phyloP scores from a whole-genome alignment of 257 asterid genomes.

The Capsicum rhomboideum region DNA sequence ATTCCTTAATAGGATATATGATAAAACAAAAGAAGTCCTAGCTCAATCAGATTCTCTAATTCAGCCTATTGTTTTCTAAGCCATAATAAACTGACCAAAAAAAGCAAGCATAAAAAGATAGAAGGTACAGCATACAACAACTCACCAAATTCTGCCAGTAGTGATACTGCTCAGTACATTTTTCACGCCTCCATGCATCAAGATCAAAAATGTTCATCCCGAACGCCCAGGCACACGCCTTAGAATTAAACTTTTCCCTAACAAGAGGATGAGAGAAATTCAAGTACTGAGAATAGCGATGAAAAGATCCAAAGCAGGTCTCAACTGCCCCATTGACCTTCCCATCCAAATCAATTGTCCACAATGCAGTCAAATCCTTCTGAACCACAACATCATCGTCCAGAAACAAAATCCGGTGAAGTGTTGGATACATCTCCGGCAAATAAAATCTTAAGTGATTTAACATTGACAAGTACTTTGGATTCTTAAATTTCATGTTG shows the following conservation, averaged over 20 bases:
- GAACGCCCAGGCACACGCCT: slow-evolving; percentile 96
- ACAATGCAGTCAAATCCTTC: slow-evolving; percentile 84
- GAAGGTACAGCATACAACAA: background rate
- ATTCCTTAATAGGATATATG: background rate
- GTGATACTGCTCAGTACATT: slow-evolving; percentile 72
- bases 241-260: slow-evolving; percentile 69
- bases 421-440: slow-evolving; percentile 83
- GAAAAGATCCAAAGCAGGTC: slow-evolving; percentile 92
- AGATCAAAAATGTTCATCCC: slow-evolving; percentile 95
- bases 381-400: slow-evolving; percentile 96
- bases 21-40: background rate
- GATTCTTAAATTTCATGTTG: slow-evolving; percentile 64
- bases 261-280: slow-evolving; percentile 83
- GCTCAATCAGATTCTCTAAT: background rate
- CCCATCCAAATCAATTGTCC: slow-evolving; percentile 85
- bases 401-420: slow-evolving; percentile 71
- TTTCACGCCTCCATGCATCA: slow-evolving; percentile 82
- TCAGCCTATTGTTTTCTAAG: background rate
- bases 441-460: slow-evolving; percentile 88
- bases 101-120: background rate
- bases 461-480: slow-evolving; percentile 71
- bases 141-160: slow-evolving; percentile 89
- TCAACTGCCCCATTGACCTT: slow-evolving; percentile 87
- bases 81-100: background rate
- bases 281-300: slow-evolving; percentile 64